phyloP scores from a whole-genome alignment of 1,284 basidiomycete species.

The Ganoderma boninense region DNA sequence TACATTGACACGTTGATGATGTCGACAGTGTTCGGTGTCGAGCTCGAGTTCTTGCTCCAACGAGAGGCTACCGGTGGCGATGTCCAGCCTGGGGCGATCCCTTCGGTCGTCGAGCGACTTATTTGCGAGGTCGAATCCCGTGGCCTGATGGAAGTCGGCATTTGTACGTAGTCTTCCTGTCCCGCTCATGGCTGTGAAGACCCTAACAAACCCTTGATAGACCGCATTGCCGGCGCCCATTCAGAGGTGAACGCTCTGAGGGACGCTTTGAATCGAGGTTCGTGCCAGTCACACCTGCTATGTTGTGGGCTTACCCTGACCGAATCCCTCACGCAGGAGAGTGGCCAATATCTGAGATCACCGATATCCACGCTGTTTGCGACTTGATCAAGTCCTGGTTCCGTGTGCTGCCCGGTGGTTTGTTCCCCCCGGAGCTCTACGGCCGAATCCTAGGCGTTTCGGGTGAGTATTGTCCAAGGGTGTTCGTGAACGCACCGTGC shows the following conservation, averaged over 20 bases:
- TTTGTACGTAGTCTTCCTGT: conserved; percentile 61
- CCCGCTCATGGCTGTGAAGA: not conserved
- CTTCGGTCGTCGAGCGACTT: conserved; percentile 70
- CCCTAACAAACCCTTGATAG: conserved; percentile 44
- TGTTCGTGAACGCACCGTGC: not conserved
- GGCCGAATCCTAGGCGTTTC: conserved; percentile 73
- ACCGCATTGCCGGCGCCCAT: conserved; percentile 84
- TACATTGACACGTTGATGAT: conserved; percentile 17
- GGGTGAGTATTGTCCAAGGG: conserved; percentile 51
- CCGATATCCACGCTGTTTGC: conserved; percentile 83
- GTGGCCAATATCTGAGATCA: conserved; percentile 61
- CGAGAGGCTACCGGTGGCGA: conserved; percentile 64
- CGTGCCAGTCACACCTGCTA: conserved; percentile 12
- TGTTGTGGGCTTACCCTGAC: not conserved
- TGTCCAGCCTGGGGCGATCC: conserved; percentile 64
- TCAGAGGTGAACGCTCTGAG: conserved; percentile 73
- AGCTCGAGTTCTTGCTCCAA: conserved; percentile 70
- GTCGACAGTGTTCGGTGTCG: conserved; percentile 77
- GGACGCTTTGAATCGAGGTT: conserved; percentile 78
- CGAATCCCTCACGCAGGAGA: conserved; percentile 50
- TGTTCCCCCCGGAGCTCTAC: conserved; percentile 78
- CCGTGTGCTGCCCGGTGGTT: conserved; percentile 78
- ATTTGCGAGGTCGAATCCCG: conserved; percentile 75
- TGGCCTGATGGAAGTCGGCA: conserved; percentile 81
- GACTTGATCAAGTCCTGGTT: conserved; percentile 87